A percentile compares a stretch with the other conserved stretches of the same genome.
Evolutionary conservation across 768 basidiomycete species (phyloP).

Genomic region (Neoboletus subvelutipes): DNA sequence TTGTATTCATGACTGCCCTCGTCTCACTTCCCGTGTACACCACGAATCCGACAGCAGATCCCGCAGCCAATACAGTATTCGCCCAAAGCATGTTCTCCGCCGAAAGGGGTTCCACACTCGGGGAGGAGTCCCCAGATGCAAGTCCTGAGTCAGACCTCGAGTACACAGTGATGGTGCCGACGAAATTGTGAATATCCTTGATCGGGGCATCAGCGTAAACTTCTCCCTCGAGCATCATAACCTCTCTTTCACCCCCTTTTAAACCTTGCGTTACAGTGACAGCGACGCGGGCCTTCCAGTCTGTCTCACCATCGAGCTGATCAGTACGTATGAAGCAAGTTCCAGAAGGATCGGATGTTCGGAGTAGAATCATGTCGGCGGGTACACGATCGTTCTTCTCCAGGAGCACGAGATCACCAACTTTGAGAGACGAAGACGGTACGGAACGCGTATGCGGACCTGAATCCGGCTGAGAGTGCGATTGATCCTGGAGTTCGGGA

Average conservation of each 20-base stretch:
- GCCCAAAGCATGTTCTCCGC: slow-evolving; percentile 97
- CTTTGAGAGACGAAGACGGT: slow-evolving; percentile 83
- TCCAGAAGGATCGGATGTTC: slow-evolving; percentile 85
- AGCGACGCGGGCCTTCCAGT: slow-evolving; percentile 96
- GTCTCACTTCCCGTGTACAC: slow-evolving; percentile 95
- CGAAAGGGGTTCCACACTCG: slow-evolving; percentile 78
- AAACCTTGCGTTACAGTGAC: slow-evolving; percentile 38
- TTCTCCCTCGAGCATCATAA: slow-evolving; percentile 74
- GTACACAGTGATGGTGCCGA: slow-evolving; percentile 86
- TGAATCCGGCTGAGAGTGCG: slow-evolving; percentile 33
- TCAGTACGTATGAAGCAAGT: slow-evolving; percentile 98
- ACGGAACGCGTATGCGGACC: slow-evolving; percentile 66
- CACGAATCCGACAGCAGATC: slow-evolving; percentile 88
- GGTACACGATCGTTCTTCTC: slow-evolving; percentile 99
- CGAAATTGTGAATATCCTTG: slow-evolving; percentile 95
- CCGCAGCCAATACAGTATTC: slow-evolving; percentile 96
- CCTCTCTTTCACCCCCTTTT: slow-evolving; percentile 42
- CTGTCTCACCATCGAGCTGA: slow-evolving; percentile 97
- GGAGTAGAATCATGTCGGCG: slow-evolving; percentile 86
- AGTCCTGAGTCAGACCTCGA: slow-evolving; percentile 30
- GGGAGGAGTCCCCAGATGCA: slow-evolving; percentile 37
- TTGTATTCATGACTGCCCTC: slow-evolving; percentile 97
- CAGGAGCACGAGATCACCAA: slow-evolving; percentile 86
- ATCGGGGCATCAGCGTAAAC: slow-evolving; percentile 95
- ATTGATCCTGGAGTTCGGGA: slow-evolving; percentile 16